phyloP scores from a whole-genome alignment of 192 early-diverging fungal species.

The Gigaspora rosea region DNA sequence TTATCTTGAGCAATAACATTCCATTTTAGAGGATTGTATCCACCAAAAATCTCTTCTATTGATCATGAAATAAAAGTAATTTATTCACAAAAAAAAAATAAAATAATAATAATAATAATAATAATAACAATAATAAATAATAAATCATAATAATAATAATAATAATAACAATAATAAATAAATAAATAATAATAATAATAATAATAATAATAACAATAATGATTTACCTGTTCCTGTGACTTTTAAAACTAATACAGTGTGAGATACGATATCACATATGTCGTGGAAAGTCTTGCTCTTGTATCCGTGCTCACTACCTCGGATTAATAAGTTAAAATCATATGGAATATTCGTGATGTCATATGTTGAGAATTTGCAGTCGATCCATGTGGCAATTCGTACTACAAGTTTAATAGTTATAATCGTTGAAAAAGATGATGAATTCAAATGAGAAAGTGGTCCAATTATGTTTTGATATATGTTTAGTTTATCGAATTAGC shows the following conservation, averaged over 20 bases:
- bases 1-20: not conserved
- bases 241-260: not conserved
- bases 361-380: not conserved
- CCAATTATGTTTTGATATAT: not conserved
- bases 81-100: no score
- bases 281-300: not conserved
- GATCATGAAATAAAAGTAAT: no score
- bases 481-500: no score
- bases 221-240: not conserved
- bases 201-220: no score
- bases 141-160: no score
- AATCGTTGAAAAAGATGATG: not conserved
- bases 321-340: not conserved
- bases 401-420: not conserved
- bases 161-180: no score
- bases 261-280: not conserved
- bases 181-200: no score
- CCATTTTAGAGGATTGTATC: not conserved
- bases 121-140: no score
- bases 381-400: not conserved
- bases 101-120: no score
- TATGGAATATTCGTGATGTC: not conserved
- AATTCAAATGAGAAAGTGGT: not conserved
- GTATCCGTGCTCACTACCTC: not conserved
- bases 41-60: not conserved